Conservation (phyloP, 768 basidiomycete species). For the Suillus discolor region DNA sequence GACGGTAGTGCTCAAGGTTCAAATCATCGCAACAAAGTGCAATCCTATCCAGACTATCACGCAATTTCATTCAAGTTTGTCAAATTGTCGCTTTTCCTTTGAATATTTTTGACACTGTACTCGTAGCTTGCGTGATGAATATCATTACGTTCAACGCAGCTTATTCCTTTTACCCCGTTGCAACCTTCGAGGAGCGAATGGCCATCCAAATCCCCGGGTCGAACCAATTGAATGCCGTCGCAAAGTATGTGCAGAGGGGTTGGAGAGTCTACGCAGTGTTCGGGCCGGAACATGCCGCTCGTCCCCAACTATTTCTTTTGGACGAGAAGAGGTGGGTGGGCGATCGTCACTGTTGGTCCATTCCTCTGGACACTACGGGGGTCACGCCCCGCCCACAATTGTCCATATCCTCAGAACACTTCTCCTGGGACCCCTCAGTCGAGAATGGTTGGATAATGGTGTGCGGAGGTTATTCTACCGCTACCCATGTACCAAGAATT, state of each 20-base stretch:
- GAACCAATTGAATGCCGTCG: slow-evolving; percentile 10
- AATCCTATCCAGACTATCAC: slow-evolving; percentile 41
- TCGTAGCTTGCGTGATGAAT: slow-evolving; percentile 46
- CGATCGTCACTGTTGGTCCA: slow-evolving; percentile 32
- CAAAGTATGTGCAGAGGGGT: slow-evolving; percentile 41
- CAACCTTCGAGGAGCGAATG: slow-evolving; percentile 39
- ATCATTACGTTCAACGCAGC: slow-evolving; percentile 43
- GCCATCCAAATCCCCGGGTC: slow-evolving; percentile 22
- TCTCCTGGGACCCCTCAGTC: slow-evolving; percentile 19
- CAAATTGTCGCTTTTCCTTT: neutral
- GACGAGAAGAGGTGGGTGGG: slow-evolving; percentile 30
- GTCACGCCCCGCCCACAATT: slow-evolving; percentile 14
- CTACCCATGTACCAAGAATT: neutral
- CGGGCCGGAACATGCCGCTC: slow-evolving; percentile 2
- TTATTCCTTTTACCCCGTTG: slow-evolving; percentile 42
- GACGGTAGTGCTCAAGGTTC: slow-evolving; percentile 32
- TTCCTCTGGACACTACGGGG: slow-evolving; percentile 29
- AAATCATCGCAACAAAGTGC: slow-evolving; percentile 38
- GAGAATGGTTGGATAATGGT: slow-evolving; percentile 24
- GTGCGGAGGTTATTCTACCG: neutral
- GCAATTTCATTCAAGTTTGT: slow-evolving; percentile 50
- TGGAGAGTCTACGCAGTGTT: slow-evolving; percentile 32
- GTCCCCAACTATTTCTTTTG: slow-evolving; percentile 20
- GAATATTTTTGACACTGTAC: neutral
- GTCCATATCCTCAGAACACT: slow-evolving; percentile 14